Evolutionary conservation across 306 rosid genomes (phyloP), one percentile per base, ranked within the genome.

Genomic region (Oemleria cerasiformis): DNA sequence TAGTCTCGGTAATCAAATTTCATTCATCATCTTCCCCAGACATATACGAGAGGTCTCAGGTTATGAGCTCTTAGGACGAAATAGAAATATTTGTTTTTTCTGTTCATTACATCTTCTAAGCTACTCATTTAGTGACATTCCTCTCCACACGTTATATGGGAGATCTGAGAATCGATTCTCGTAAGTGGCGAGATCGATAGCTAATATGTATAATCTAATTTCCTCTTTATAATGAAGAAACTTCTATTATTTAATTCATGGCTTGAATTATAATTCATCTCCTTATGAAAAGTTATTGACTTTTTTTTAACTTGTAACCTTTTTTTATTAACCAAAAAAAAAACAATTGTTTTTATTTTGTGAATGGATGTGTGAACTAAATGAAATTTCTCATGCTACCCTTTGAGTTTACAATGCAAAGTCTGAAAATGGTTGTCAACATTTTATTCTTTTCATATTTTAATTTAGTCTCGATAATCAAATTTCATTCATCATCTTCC

Each of bases 241-340:
- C 9, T 43, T 71, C 17, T 16, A 4, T 16, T 71, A 57, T 71
- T 70, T 70, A 56, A 70, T 59, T 70, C 66, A 9, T 70, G 43
- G 15, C 66, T 57, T 57, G 74, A 70, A 43, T 56, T 23, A 49
- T 70, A 70, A 14, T 57, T 57, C 1, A 43, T 70, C 66, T 42
- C 25, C 12, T 70, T 57, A 5, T 15, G 47, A 13, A 25, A 55
- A 34, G 34, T 56, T 40, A 7, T 23, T 9, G 30, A 42, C 55
- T 70, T 9, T 70, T 5, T 15, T 56, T 55, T 3, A 23, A 20
- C 65, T 15, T 10, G 5, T 17, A 34, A 39, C 39, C 38, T 2
- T 54, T 39, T n/a, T n/a, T n/a, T n/a, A n/a, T n/a, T n/a, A n/a
- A n/a, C n/a, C n/a, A n/a, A n/a, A n/a, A n/a, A n/a, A n/a, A n/a